phyloP scores from a whole-genome alignment of 1,139 yeast species.

The Zygotorulaspora mrakii region DNA sequence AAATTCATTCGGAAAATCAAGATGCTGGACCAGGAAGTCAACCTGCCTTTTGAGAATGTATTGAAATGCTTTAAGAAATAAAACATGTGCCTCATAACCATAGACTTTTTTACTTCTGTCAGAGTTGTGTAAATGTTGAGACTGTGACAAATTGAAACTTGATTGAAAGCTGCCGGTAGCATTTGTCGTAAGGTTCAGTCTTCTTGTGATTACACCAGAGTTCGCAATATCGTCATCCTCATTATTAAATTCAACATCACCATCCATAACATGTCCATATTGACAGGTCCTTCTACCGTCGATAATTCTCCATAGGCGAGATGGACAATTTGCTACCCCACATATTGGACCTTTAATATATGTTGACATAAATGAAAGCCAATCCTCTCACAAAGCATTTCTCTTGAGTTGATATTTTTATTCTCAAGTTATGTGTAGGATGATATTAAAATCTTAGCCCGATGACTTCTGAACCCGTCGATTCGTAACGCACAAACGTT shows the following conservation, averaged over 20 bases:
- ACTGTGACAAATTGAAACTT: constrained; percentile 27
- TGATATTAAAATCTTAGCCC: background rate
- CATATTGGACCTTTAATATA: constrained; percentile 69
- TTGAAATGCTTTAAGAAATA: constrained; percentile 54
- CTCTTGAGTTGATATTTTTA: background rate
- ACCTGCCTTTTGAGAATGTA: constrained; percentile 50
- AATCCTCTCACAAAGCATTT: background rate
- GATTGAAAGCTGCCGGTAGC: constrained; percentile 34
- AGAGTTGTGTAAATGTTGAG: constrained; percentile 20
- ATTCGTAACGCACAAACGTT: too few species aligned
- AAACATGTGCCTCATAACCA: constrained; percentile 52
- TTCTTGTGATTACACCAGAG: constrained; percentile 47
- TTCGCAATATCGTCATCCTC: constrained; percentile 57
- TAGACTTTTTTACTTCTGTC: constrained; percentile 37
- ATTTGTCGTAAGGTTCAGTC: constrained; percentile 48
- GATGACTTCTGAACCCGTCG: too few species aligned
- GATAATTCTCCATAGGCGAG: constrained; percentile 62
- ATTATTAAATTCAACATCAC: constrained; percentile 71
- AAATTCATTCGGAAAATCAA: constrained; percentile 39
- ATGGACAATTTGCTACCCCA: constrained; percentile 86
- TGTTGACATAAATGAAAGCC: constrained; percentile 29
- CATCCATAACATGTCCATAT: constrained; percentile 84
- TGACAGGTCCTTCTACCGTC: constrained; percentile 84
- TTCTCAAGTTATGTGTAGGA: background rate
- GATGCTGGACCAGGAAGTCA: constrained; percentile 38